phyloP scores from a whole-genome alignment of 1,284 basidiomycete species.

The Blastosporella zonata region DNA sequence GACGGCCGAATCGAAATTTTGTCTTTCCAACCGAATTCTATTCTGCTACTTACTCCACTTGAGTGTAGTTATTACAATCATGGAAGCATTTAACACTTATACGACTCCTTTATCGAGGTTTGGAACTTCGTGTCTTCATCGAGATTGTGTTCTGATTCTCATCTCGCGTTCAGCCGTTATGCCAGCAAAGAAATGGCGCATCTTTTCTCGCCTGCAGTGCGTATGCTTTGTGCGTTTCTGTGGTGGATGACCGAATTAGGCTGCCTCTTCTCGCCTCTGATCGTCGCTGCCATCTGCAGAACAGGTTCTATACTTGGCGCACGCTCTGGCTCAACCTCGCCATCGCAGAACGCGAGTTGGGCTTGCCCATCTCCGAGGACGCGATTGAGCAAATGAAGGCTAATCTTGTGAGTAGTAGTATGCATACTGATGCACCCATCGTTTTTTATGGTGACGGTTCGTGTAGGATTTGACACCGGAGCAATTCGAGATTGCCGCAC shows the following conservation, averaged over 20 bases:
- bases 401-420: slow-evolving; percentile 64
- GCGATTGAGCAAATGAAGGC: slow-evolving; percentile 94
- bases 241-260: neutral
- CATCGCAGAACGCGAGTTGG: slow-evolving; percentile 94
- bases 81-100: slow-evolving; percentile 69
- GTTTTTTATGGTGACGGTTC: neutral
- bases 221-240: slow-evolving; percentile 21
- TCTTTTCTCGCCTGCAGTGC: slow-evolving; percentile 88
- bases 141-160: slow-evolving; percentile 12
- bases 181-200: slow-evolving; percentile 98
- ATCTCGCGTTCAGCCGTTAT: slow-evolving; percentile 73
- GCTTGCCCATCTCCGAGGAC: slow-evolving; percentile 85
- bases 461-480: slow-evolving; percentile 77
- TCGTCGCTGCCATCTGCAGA: slow-evolving; percentile 46
- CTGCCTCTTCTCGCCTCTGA: neutral
- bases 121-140: neutral
- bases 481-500: slow-evolving; percentile 90
- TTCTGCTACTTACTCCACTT: neutral
- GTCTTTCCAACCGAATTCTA: neutral
- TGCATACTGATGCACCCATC: neutral
- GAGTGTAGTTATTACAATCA: slow-evolving; percentile 24
- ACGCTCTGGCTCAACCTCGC: slow-evolving; percentile 96
- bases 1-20: slow-evolving; percentile 5
- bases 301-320: slow-evolving; percentile 96
- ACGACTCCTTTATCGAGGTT: slow-evolving; percentile 77